Conservation (phyloP, 805 yeast species). For the Henningerozyma blattae region DNA sequence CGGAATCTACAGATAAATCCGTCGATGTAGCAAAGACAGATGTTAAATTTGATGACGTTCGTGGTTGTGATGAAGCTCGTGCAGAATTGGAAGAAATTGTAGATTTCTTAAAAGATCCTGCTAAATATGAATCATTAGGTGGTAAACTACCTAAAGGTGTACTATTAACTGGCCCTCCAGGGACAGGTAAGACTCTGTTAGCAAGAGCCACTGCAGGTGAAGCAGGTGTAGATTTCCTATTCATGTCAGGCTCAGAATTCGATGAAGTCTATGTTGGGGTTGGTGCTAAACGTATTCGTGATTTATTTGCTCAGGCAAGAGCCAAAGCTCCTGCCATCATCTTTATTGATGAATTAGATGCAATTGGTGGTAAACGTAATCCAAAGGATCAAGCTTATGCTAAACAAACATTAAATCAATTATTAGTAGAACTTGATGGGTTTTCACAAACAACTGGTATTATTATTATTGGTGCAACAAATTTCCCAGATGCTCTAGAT, state of each 20-base stretch:
- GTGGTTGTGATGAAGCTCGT: conserved; percentile 97
- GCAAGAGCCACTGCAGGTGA: conserved; percentile 99
- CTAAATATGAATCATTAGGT: conserved; percentile 91
- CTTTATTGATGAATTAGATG: conserved; percentile 95
- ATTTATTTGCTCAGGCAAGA: conserved; percentile 84
- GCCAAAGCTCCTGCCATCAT: conserved; percentile 94
- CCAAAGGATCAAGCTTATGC: conserved; percentile 98
- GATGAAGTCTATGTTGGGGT: conserved; percentile 98
- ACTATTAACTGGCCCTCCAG: conserved; percentile 94
- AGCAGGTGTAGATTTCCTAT: conserved; percentile 97
- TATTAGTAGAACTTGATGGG: conserved; percentile 93
- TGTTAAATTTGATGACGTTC: conserved; percentile 84
- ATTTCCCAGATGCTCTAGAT: conserved; percentile 93
- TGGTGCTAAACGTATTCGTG: conserved; percentile 96
- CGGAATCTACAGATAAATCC: conserved; percentile 63
- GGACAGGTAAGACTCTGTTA: conserved; percentile 93
- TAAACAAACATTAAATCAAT: conserved; percentile 91
- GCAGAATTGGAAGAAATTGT: conserved; percentile 96
- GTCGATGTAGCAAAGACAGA: conserved; percentile 77
- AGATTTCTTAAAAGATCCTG: conserved; percentile 93
- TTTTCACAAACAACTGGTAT: conserved; percentile 86
- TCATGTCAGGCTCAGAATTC: conserved; percentile 97
- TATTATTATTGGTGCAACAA: conserved; percentile 95
- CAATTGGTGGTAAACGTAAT: conserved; percentile 95
- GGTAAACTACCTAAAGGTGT: conserved; percentile 98